Evolutionary conservation across 192 early-diverging fungal species (phyloP).

Genomic region (Lobulomyces angularis): DNA sequence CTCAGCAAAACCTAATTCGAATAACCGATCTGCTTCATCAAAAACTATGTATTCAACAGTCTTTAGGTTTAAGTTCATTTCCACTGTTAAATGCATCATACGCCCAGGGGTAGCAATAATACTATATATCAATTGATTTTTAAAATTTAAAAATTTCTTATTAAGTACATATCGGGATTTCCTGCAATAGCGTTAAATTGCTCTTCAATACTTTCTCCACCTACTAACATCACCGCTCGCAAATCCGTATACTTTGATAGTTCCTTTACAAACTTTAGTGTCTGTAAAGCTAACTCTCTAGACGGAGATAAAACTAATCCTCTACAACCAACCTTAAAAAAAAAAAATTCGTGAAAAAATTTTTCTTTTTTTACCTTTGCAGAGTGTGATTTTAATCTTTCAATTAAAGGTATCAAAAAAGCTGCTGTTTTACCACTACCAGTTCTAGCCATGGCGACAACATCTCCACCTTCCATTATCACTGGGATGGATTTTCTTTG

Average conservation of each 20-base stretch:
- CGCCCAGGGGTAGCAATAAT: constrained; percentile 75
- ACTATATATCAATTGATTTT: constrained; percentile 5
- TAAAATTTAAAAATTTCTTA: neutral
- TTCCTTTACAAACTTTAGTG: constrained; percentile 85
- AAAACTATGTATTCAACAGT: constrained; percentile 93
- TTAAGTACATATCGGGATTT: constrained; percentile 80
- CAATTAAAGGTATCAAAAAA: constrained; percentile 85
- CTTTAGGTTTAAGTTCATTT: constrained; percentile 80
- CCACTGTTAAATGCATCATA: constrained; percentile 70
- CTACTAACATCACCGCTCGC: constrained; percentile 75
- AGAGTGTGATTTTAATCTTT: constrained; percentile 75
- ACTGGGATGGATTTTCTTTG: constrained; percentile 91
- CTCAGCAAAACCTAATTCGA: constrained; percentile 92
- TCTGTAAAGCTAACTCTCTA: constrained; percentile 93
- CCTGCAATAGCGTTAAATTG: constrained; percentile 86
- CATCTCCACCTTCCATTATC: constrained; percentile 80
- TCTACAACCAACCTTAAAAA: constrained; percentile 44
- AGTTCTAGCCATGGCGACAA: constrained; percentile 96
- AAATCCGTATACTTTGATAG: constrained; percentile 87
- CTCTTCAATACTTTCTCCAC: constrained; percentile 93
- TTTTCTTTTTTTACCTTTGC: constrained; percentile 53
- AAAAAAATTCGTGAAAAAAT: neutral
- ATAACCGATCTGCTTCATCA: constrained; percentile 96
- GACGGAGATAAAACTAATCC: constrained; percentile 83
- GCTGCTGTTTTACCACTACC: constrained; percentile 97